Percentiles rank a stretch among this genome's conserved stretches.
phyloP scores from a whole-genome alignment of 2,329 filamentous ascomycete genomes.

The Trichoderma polysporum region DNA sequence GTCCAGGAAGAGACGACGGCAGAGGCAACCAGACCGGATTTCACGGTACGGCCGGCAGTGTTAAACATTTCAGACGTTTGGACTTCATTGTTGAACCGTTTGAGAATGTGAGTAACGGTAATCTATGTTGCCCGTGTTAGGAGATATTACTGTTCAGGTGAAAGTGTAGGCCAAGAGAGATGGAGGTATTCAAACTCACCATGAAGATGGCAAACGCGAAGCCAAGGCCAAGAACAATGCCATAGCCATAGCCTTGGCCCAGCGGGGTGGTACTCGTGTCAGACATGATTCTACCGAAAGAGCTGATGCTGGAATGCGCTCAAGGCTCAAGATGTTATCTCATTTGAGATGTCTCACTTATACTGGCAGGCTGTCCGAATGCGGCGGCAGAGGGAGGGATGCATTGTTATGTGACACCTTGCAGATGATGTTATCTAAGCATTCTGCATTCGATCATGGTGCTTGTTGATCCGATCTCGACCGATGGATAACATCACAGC shows the following conservation, averaged over 20 bases:
- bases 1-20: conserved; percentile 95
- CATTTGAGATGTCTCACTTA: not conserved
- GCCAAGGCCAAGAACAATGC: conserved; percentile 72
- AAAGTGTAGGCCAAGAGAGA: not conserved
- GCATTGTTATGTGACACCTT: not conserved
- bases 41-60: conserved; percentile 83
- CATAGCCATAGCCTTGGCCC: conserved; percentile 70
- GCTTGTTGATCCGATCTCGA: not conserved
- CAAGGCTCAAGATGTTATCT: not conserved
- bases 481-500: not conserved
- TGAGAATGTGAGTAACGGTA: conserved; percentile 67
- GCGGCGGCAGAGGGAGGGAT: not conserved
- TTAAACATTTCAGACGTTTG: conserved; percentile 94
- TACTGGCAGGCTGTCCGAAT: not conserved
- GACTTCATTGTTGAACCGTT: conserved; percentile 62
- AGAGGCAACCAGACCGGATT: conserved; percentile 81
- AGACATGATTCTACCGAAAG: conserved; percentile 6
- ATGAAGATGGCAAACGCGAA: conserved; percentile 73
- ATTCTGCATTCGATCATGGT: not conserved
- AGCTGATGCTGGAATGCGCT: not conserved
- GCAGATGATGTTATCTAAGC: not conserved
- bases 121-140: conserved; percentile 40
- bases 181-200: conserved; percentile 35
- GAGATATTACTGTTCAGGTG: not conserved
- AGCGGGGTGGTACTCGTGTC: conserved; percentile 36